A percentile compares a stretch with the other conserved stretches of the same genome.
phyloP scores from a whole-genome alignment of 2,329 filamentous ascomycete genomes.

The Aspergillus ibericus region DNA sequence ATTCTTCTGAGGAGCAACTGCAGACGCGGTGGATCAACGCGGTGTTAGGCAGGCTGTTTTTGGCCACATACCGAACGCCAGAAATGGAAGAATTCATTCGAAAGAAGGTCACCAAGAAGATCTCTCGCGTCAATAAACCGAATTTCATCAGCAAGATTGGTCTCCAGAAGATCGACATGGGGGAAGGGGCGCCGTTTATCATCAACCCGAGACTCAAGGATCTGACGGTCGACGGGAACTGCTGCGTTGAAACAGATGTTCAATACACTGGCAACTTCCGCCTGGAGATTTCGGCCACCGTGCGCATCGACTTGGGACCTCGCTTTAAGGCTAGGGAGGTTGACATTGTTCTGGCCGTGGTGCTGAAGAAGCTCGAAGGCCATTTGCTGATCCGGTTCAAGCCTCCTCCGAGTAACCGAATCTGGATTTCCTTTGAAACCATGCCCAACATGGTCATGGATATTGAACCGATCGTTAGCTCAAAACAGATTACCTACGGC shows the following conservation, averaged over 20 bases:
- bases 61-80: conserved; percentile 81
- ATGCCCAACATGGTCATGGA: conserved; percentile 90
- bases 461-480: conserved; percentile 95
- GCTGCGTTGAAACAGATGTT: conserved; percentile 81
- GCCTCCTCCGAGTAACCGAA: conserved; percentile 86
- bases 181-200: conserved; percentile 81
- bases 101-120: conserved; percentile 92
- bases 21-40: conserved; percentile 95
- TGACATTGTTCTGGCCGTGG: conserved; percentile 80
- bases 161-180: conserved; percentile 81
- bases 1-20: conserved; percentile 86
- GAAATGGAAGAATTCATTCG: conserved; percentile 77
- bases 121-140: conserved; percentile 87
- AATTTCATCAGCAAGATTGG: conserved; percentile 82
- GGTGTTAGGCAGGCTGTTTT: conserved; percentile 80
- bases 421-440: conserved; percentile 96
- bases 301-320: conserved; percentile 82
- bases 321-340: conserved; percentile 90
- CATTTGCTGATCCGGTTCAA: conserved; percentile 86
- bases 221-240: conserved; percentile 86
- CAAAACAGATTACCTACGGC: conserved; percentile 91
- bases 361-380: conserved; percentile 80
- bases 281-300: conserved; percentile 87
- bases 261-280: conserved; percentile 87
- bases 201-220: conserved; percentile 87